A percentile compares a stretch with the other conserved stretches of the same genome.
phyloP scores from a whole-genome alignment of 2,329 filamentous ascomycete genomes.

The Trichoderma sp. region DNA sequence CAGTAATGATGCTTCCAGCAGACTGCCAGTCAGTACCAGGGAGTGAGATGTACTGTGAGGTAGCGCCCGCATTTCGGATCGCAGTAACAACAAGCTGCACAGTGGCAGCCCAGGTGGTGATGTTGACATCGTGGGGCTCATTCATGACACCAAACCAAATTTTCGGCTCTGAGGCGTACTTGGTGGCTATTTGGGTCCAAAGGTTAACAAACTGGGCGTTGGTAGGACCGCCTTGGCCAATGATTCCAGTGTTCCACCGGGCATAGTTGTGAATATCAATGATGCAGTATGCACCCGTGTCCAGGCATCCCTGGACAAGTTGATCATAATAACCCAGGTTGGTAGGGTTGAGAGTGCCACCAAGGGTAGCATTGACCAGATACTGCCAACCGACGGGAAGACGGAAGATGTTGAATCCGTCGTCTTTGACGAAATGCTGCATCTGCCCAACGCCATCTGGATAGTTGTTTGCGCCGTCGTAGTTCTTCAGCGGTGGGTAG shows the following conservation, averaged over 20 bases:
- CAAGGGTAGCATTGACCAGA: conserved; percentile 51
- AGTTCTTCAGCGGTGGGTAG: conserved; percentile 36
- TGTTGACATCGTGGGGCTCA: conserved; percentile 61
- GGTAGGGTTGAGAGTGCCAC: conserved; percentile 47
- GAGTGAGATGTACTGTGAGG: conserved; percentile 56
- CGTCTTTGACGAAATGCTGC: conserved; percentile 53
- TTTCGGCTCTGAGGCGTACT: conserved; percentile 50
- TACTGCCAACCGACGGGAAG: conserved; percentile 58
- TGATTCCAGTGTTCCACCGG: conserved; percentile 60
- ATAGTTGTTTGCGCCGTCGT: conserved; percentile 33
- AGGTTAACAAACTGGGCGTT: conserved; percentile 59
- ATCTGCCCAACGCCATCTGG: conserved; percentile 49
- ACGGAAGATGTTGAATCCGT: conserved; percentile 54
- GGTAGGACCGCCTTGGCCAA: conserved; percentile 63
- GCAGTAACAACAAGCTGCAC: conserved; percentile 63
- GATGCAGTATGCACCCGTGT: conserved; percentile 56
- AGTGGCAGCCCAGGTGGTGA: conserved; percentile 57
- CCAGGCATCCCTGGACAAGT: conserved; percentile 55
- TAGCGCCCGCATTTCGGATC: conserved; percentile 62
- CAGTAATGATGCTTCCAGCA: conserved; percentile 47
- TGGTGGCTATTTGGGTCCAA: conserved; percentile 56
- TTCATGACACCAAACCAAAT: conserved; percentile 67
- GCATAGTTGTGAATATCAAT: conserved; percentile 58
- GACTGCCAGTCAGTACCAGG: conserved; percentile 59
- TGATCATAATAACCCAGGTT: conserved; percentile 54